Evolutionary conservation across 176 grass and related monocot species (phyloP), one percentile per base, ranked within the genome.

Genomic region (Otatea glauca): DNA sequence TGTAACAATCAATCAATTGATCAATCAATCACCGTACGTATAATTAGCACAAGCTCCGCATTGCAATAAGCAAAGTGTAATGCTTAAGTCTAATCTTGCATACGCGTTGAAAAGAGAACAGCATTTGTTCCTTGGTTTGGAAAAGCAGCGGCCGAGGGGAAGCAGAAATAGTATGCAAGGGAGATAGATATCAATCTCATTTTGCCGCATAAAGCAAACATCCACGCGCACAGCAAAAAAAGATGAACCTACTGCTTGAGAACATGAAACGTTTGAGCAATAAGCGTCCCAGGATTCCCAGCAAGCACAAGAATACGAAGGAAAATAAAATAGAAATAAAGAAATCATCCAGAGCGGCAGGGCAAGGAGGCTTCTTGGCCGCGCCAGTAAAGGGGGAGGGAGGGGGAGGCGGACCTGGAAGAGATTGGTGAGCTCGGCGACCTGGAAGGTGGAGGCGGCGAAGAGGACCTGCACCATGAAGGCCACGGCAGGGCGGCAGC

Each of bases 391-490:
- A 21, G 9, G 66, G 21, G 9, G 34, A 43, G 47, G 68, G 71
- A 37, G 17, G 37, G 48, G 37, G 76, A 71, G 56, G 61, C 69
- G 65, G 35, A 96, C 96, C 96, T 99, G 96, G 89, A 99, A 99
- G 81, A 99, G 89, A 79, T 49, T 96, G 77, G 92, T 87, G 53
- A 99, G 91, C 90, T 99, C 96, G 79, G 17, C 42, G 80, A 99
- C 86, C 87, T 94, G 86, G 82, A 99, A 99, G 88, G 73, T 93
- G 86, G 70, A 92, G 12, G 96, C 94, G 16, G 86, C 78, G 73
- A 92, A 99, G 78, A 99, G 96, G 80, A 99, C 90, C 86, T 99
- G 83, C 59, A 78, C 86, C 83, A 92, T 88, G 78, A 99, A 99
- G 16, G 91, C 76, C 8, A 96, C 91, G 47, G 84, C 91, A 20